These are phyloP conservation scores for Acanthamoeba triangularis DNA, from an alignment of 208 protist species.

Conservation along the genomic window DNA sequence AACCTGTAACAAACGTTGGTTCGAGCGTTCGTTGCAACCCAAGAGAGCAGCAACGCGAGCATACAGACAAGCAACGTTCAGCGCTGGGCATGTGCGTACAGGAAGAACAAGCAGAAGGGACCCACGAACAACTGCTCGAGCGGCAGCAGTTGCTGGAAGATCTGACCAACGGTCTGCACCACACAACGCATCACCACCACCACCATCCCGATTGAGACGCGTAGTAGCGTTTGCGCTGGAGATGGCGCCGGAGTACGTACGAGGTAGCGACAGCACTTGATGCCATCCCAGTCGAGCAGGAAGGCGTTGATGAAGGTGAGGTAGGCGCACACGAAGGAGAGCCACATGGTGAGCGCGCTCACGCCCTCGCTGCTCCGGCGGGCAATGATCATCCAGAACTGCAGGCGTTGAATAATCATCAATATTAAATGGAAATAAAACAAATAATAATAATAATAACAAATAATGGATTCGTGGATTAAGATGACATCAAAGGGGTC, in stretches of 20 bases:
- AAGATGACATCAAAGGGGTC: background rate
- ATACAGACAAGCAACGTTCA: background rate
- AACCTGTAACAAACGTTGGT: background rate
- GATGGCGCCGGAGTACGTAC: background rate
- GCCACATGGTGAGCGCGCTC: constrained; percentile 38
- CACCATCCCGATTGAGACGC: no score
- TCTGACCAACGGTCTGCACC: constrained; percentile 2
- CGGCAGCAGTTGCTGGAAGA: background rate
- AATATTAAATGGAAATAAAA: background rate
- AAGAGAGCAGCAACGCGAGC: background rate
- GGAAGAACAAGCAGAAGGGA: constrained; percentile 45
- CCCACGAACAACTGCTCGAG: constrained; percentile 55
- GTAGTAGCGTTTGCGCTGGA: background rate
- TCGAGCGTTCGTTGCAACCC: no score
- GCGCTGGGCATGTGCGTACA: constrained; percentile 16
- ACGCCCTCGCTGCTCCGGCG: constrained; percentile 17
- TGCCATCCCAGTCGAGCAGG: constrained; percentile 18
- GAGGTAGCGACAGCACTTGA: constrained; percentile 50
- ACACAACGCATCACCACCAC: background rate
- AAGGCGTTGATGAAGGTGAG: constrained; percentile 62
- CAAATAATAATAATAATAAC: background rate
- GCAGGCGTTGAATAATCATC: background rate
- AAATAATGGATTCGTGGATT: background rate
- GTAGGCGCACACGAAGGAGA: constrained; percentile 33
- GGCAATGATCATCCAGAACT: background rate